Base-by-base conservation (phyloP, 2,329 filamentous ascomycete species). In the Sporothrix schenckii region DNA sequence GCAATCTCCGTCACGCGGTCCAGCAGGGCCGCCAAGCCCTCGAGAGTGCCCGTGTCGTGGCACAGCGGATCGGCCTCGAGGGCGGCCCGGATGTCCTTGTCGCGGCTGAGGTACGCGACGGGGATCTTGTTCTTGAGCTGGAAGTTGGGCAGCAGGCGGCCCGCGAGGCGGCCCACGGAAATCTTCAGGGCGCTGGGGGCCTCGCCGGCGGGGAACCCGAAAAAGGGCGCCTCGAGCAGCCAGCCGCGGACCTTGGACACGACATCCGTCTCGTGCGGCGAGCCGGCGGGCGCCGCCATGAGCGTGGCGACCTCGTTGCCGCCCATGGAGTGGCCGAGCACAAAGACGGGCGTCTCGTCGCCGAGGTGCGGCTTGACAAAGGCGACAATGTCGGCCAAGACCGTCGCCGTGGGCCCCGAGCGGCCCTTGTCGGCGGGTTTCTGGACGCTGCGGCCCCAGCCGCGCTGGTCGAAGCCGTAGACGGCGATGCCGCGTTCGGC, bases 291-390 rank as follows among this genome's bases (percentile, higher is more conserved):
- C 69, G 85, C 82, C 69, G 81, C 84, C 30, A 85, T 85, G 27
- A 90, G 78, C 56, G 87, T 88, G 10, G 97, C 81, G 6, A 89
- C 86, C 80, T 96, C 86, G 30, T 89, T 92, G 71, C 94, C 94
- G 74, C 94, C 94, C 92, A 97, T 97, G 27, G 90, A 93, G 80
- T 97, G 93, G 68, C 94, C 94, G 83, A 95, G 88, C 24, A 97
- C 85, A 80, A 97, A 97, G 19, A 96, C 77, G 0, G 93, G 92
- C 49, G 30, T 3, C 14, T 19, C 16, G 4, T 44, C 11, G 41
- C 41, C 11, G 41, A 89, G 81, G 73, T 90, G 86, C 44, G 83
- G 81, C 71, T 83, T 83, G 74, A 95, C 83, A 78, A 97, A 92
- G 56, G 89, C 89, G 13, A 89, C 91, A 69, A 97, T 89, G 79